Evolutionary conservation across 2,329 filamentous ascomycete species (phyloP).

Genomic region (Cadophora sp.): DNA sequence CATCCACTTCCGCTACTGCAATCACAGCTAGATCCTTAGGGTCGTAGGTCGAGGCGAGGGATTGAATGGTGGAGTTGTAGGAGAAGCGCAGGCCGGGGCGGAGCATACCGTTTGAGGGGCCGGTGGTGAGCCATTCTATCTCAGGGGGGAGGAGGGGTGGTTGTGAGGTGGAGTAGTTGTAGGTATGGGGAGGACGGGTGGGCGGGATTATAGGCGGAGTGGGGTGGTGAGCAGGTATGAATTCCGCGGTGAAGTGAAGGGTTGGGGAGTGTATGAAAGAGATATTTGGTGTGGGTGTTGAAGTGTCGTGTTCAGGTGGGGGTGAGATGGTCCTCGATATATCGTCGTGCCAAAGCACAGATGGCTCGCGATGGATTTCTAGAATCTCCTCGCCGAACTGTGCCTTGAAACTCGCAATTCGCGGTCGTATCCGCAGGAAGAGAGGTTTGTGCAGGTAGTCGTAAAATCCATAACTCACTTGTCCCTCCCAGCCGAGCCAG

Average conservation of each 20-base stretch:
- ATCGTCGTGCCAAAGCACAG: background rate
- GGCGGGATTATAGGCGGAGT: background rate
- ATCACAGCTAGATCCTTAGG: background rate
- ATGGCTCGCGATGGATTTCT: background rate
- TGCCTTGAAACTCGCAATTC: background rate
- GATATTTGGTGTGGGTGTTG: background rate
- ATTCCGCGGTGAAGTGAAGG: background rate
- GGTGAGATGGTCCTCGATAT: background rate
- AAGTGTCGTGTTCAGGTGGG: background rate
- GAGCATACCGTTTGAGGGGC: slow-evolving; percentile 1
- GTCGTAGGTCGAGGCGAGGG: background rate
- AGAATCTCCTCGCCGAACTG: background rate
- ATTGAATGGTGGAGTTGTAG: background rate
- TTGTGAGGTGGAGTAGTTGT: background rate
- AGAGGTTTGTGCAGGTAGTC: background rate
- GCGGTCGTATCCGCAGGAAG: background rate
- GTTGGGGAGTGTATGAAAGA: background rate
- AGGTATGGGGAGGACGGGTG: background rate
- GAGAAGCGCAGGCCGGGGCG: background rate
- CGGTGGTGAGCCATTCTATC: slow-evolving; percentile 10
- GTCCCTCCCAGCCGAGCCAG: slow-evolving; percentile 1
- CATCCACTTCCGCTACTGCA: background rate
- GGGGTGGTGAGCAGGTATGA: background rate
- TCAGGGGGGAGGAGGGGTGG: background rate
- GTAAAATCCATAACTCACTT: background rate